Evolutionary conservation across 495 filamentous ascomycete genomes (phyloP).

Genomic region (Haplographium delicatum): DNA sequence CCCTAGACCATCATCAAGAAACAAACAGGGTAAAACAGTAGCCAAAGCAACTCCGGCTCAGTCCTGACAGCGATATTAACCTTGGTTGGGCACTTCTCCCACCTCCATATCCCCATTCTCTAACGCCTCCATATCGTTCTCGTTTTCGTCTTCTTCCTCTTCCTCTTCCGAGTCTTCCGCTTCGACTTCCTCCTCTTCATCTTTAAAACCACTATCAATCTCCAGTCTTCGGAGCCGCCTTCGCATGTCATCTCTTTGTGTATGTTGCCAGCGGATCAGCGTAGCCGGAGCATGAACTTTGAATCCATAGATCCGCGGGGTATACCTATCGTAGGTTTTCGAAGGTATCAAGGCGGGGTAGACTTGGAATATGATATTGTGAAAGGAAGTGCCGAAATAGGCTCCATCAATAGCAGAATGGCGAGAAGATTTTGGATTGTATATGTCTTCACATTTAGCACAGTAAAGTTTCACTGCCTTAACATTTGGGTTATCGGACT

Average conservation of each 20-base stretch:
- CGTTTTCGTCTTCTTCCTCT: slow-evolving; percentile 36
- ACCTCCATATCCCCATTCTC: slow-evolving; percentile 21
- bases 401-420: slow-evolving; percentile 94
- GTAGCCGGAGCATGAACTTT: slow-evolving; percentile 88
- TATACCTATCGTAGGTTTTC: slow-evolving; percentile 80
- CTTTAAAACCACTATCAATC: slow-evolving; percentile 55
- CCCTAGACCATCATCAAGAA: slow-evolving; percentile 13
- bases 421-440: slow-evolving; percentile 97
- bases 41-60: not conserved
- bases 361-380: slow-evolving; percentile 98
- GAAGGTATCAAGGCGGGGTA: slow-evolving; percentile 83
- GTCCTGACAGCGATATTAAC: not conserved
- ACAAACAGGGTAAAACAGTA: not conserved
- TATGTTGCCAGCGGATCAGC: slow-evolving; percentile 85
- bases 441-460: slow-evolving; percentile 93
- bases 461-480: slow-evolving; percentile 96
- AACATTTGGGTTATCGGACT: slow-evolving; percentile 75
- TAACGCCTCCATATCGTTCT: slow-evolving; percentile 19
- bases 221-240: slow-evolving; percentile 55
- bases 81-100: slow-evolving; percentile 9
- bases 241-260: slow-evolving; percentile 71
- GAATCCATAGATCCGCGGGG: slow-evolving; percentile 89
- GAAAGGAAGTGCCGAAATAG: slow-evolving; percentile 96
- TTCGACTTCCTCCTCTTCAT: slow-evolving; percentile 37
- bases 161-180: slow-evolving; percentile 36